phyloP scores from a whole-genome alignment of 257 asterid genomes.

The Nicotiana sylvestris region DNA sequence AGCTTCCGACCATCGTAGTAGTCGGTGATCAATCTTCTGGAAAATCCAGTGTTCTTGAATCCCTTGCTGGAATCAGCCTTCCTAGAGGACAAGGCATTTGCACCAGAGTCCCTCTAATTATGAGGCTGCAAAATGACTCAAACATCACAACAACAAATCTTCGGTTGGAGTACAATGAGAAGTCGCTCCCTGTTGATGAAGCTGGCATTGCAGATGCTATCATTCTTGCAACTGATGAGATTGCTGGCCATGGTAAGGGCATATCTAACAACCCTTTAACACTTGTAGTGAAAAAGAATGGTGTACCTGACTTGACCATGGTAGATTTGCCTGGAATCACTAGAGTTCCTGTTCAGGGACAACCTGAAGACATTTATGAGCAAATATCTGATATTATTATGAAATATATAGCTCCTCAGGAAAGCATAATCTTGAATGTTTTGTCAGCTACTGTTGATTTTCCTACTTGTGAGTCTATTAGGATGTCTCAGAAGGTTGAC shows the following conservation, averaged over 20 bases:
- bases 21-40: no score
- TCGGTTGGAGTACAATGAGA: slow-evolving; percentile 24
- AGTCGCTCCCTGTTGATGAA: slow-evolving; percentile 24
- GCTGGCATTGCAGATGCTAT: slow-evolving; percentile 16
- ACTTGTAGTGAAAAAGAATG: slow-evolving; percentile 25
- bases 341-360: slow-evolving; percentile 41
- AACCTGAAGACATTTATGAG: slow-evolving; percentile 41
- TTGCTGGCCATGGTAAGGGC: slow-evolving; percentile 37
- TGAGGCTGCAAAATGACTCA: slow-evolving; percentile 29
- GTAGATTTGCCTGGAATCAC: slow-evolving; percentile 47
- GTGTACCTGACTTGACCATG: slow-evolving; percentile 32
- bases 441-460: slow-evolving; percentile 32
- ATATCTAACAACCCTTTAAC: slow-evolving; percentile 33
- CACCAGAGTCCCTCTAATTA: slow-evolving; percentile 41
- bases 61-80: slow-evolving; percentile 27
- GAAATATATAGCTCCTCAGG: slow-evolving; percentile 28
- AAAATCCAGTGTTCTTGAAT: no score
- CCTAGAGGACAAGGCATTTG: slow-evolving; percentile 54
- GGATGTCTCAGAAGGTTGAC: no score
- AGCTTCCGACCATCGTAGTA: no score
- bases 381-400: slow-evolving; percentile 27
- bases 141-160: slow-evolving; percentile 17
- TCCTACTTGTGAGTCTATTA: background rate
- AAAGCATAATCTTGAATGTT: slow-evolving; percentile 33
- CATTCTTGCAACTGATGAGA: slow-evolving; percentile 16